phyloP scores from a whole-genome alignment of 1,284 basidiomycete genomes.

The Leccinum subfulvum region DNA sequence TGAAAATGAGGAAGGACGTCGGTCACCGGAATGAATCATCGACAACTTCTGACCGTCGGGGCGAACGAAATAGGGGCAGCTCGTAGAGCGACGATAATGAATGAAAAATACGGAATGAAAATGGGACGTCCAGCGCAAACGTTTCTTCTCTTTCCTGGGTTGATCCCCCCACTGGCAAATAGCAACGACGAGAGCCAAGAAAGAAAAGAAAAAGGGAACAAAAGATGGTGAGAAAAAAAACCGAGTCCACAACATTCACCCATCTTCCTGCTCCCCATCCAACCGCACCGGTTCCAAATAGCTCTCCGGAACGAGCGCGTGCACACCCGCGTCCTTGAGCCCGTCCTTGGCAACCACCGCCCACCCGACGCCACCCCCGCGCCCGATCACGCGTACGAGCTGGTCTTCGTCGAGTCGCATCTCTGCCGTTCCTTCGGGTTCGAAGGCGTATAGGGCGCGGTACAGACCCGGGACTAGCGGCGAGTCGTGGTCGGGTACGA shows the following conservation, averaged over 20 bases:
- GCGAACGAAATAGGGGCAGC: not conserved
- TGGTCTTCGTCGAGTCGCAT: slow-evolving; percentile 74
- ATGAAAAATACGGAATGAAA: not conserved
- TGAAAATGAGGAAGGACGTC: no score
- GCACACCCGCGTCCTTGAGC: slow-evolving; percentile 39
- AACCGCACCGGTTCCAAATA: slow-evolving; percentile 55
- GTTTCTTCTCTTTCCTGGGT: not conserved
- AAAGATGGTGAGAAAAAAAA: not conserved
- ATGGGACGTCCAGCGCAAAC: slow-evolving; percentile 7
- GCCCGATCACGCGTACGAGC: slow-evolving; percentile 61
- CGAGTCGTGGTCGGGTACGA: slow-evolving; percentile 35
- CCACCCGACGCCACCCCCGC: slow-evolving; percentile 76
- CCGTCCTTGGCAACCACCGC: slow-evolving; percentile 45
- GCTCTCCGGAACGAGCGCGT: slow-evolving; percentile 68
- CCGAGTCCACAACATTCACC: not conserved
- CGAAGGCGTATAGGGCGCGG: slow-evolving; percentile 68
- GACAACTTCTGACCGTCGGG: not conserved
- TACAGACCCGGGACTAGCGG: slow-evolving; percentile 64
- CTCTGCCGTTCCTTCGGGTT: slow-evolving; percentile 72
- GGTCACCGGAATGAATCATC: no score
- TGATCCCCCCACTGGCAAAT: not conserved
- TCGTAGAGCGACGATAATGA: not conserved
- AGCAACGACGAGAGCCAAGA: slow-evolving; percentile 3
- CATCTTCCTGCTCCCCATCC: slow-evolving; percentile 34
- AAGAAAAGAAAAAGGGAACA: not conserved